Conservation (phyloP, 495 filamentous ascomycete species). For the Talaromyces proteolyticus region DNA sequence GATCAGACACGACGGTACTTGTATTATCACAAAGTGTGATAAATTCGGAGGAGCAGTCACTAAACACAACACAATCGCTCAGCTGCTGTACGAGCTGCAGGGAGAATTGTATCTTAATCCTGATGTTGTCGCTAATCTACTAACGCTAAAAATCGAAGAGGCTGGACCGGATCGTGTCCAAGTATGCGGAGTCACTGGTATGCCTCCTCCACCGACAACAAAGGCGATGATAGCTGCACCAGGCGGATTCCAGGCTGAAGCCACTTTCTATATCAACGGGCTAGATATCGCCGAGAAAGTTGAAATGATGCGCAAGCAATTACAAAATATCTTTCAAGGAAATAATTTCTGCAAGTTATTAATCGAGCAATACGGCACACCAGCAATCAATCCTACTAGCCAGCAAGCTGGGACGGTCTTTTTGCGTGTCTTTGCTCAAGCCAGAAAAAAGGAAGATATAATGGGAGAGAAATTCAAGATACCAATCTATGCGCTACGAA, state of each 20-base stretch:
- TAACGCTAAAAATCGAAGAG: slow-evolving; percentile 25
- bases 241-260: slow-evolving; percentile 26
- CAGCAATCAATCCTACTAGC: slow-evolving; percentile 11
- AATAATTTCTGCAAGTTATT: slow-evolving; percentile 13
- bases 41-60: slow-evolving; percentile 11
- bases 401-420: slow-evolving; percentile 12
- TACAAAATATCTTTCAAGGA: slow-evolving; percentile 5
- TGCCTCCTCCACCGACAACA: slow-evolving; percentile 39
- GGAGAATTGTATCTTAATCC: slow-evolving; percentile 39
- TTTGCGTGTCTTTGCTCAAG: slow-evolving; percentile 14
- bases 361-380: slow-evolving; percentile 12
- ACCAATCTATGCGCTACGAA: slow-evolving; percentile 18
- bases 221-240: slow-evolving; percentile 37
- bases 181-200: slow-evolving; percentile 29
- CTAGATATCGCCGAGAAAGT: slow-evolving; percentile 10
- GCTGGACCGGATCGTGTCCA: slow-evolving; percentile 26
- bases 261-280: slow-evolving; percentile 13
- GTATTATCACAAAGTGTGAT: slow-evolving; percentile 13
- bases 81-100: slow-evolving; percentile 49
- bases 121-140: slow-evolving; percentile 37
- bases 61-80: slow-evolving; percentile 32
- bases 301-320: slow-evolving; percentile 5
- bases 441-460: slow-evolving; percentile 12
- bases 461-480: slow-evolving; percentile 12
- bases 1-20: slow-evolving; percentile 27